Evolutionary conservation across 2,329 filamentous ascomycete genomes (phyloP).

Genomic region (Amauroascus verrucosus): DNA sequence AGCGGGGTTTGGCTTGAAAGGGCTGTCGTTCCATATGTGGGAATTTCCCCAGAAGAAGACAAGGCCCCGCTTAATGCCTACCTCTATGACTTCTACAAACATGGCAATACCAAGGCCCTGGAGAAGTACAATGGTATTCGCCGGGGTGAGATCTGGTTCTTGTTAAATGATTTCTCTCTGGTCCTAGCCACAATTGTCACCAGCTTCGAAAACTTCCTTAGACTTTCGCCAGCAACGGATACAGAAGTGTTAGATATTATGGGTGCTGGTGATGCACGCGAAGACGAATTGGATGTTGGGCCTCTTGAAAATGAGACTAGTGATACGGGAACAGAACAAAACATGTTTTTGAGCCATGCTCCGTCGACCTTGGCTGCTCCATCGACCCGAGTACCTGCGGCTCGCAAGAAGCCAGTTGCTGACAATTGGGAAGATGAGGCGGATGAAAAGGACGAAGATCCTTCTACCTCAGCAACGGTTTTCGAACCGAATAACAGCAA

Average conservation of each 20-base stretch:
- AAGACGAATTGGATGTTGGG: conserved; percentile 18
- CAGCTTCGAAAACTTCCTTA: conserved; percentile 26
- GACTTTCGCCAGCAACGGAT: conserved; percentile 18
- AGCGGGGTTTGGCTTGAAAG: conserved; percentile 65
- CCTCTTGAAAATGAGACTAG: conserved; percentile 5
- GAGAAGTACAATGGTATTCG: conserved; percentile 57
- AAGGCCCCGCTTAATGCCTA: conserved; percentile 35
- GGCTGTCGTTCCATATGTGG: conserved; percentile 59
- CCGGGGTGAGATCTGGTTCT: conserved; percentile 59
- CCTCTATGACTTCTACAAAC: conserved; percentile 66
- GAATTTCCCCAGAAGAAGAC: conserved; percentile 46
- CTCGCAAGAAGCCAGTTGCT: conserved; percentile 12
- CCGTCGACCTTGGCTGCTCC: background rate
- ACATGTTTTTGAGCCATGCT: background rate
- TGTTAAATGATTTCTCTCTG: conserved; percentile 56
- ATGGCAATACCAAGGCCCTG: conserved; percentile 54
- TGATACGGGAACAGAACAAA: background rate
- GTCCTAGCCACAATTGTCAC: conserved; percentile 31
- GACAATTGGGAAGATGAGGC: conserved; percentile 22
- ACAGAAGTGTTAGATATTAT: conserved; percentile 21
- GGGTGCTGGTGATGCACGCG: conserved; percentile 24
- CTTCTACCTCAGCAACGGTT: background rate
- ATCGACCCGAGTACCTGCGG: background rate
- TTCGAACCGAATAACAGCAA: background rate
- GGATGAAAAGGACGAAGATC: conserved; percentile 14